phyloP scores from a whole-genome alignment of 805 yeast genomes.

The Lipomyces spencermartinsiae region DNA sequence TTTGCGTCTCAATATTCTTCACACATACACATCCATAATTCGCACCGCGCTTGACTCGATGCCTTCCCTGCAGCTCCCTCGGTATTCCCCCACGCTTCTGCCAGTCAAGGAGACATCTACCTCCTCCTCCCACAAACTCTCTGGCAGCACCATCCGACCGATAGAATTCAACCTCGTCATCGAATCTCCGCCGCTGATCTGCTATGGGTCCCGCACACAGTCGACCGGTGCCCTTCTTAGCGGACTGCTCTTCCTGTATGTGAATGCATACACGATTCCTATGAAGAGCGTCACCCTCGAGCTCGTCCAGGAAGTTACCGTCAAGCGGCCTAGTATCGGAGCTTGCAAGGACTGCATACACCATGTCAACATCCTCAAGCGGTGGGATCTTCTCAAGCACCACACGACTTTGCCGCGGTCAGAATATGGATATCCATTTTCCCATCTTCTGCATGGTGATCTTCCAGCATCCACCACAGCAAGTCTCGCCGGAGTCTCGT shows the following conservation, averaged over 20 bases:
- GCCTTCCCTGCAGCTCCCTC: conserved; percentile 14
- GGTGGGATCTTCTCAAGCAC: conserved; percentile 82
- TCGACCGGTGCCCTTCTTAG: conserved; percentile 85
- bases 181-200: conserved; percentile 89
- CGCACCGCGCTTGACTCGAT: neutral
- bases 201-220: conserved; percentile 79
- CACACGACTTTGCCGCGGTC: conserved; percentile 67
- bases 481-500: conserved; percentile 71
- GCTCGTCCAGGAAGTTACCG: conserved; percentile 73
- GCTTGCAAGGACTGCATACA: conserved; percentile 65
- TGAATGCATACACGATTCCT: conserved; percentile 52
- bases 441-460: conserved; percentile 85
- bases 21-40: no score
- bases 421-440: conserved; percentile 87
- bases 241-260: conserved; percentile 72
- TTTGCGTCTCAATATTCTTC: no score
- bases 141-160: conserved; percentile 41
- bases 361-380: conserved; percentile 67
- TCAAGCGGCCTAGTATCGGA: conserved; percentile 67
- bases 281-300: conserved; percentile 66
- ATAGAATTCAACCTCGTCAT: conserved; percentile 63
- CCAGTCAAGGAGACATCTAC: conserved; percentile 8
- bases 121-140: neutral
- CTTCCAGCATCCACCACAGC: conserved; percentile 73
- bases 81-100: conserved; percentile 10